Conservation (phyloP, 2,329 filamentous ascomycete genomes). For the Cercospora sojina region DNA sequence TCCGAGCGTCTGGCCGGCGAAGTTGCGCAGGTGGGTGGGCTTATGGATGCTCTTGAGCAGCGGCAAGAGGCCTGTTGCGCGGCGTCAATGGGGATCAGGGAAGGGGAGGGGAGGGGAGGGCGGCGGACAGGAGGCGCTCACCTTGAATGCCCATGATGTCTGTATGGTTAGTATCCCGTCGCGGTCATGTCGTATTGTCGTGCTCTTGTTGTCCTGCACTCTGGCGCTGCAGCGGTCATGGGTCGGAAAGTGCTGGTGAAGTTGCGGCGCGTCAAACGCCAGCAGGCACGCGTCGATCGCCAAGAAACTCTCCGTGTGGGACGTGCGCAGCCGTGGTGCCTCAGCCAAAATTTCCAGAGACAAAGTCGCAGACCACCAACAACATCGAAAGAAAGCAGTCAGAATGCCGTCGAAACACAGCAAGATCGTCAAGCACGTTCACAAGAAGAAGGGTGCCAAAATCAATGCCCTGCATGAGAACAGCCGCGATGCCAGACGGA, state of each 20-base stretch:
- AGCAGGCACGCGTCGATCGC: constrained; percentile 1
- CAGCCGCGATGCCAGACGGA: constrained; percentile 78
- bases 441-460: constrained; percentile 83
- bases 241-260: constrained; percentile 2
- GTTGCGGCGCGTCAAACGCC: constrained; percentile 1
- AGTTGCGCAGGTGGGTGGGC: constrained; percentile 81
- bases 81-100: not conserved
- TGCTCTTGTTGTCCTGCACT: not conserved
- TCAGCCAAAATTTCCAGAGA: constrained; percentile 5
- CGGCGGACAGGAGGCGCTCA: constrained; percentile 17
- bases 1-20: constrained; percentile 82
- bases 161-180: constrained; percentile 6
- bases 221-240: not conserved
- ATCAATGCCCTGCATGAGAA: constrained; percentile 79
- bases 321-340: not conserved
- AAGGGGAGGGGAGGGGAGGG: constrained; percentile 5
- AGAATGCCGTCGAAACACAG: constrained; percentile 71
- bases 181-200: constrained; percentile 1
- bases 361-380: not conserved
- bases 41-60: constrained; percentile 96
- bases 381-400: not conserved
- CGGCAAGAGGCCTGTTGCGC: constrained; percentile 70
- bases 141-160: constrained; percentile 42
- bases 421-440: constrained; percentile 86
- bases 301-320: not conserved